Evolutionary conservation across 495 filamentous ascomycete genomes (phyloP).

Genomic region (Alectoria sarmentosa): DNA sequence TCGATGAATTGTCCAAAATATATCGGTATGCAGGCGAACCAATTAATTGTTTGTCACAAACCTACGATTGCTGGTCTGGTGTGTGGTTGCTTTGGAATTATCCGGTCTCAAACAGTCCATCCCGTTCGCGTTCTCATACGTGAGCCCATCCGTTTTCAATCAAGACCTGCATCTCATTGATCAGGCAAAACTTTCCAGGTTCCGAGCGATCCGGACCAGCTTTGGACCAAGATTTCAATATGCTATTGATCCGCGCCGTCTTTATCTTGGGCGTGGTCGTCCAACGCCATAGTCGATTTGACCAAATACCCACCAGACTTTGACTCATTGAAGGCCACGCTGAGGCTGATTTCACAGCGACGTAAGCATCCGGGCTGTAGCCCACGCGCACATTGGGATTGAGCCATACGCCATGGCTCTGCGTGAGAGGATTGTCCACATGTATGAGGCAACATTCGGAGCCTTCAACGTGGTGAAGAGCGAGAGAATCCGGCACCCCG

Average conservation of each 20-base stretch:
- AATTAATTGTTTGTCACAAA: background rate
- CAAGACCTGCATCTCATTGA: constrained; percentile 83
- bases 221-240: constrained; percentile 37
- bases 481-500: constrained; percentile 62
- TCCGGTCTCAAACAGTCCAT: too few species aligned
- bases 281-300: constrained; percentile 52
- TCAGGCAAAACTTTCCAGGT: constrained; percentile 57
- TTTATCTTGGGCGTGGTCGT: constrained; percentile 33
- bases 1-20: background rate
- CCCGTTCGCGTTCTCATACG: constrained; percentile 39
- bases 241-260: constrained; percentile 32
- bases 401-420: constrained; percentile 57
- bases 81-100: background rate
- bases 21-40: background rate
- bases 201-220: constrained; percentile 38
- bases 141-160: constrained; percentile 70
- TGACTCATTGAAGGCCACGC: constrained; percentile 35
- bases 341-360: constrained; percentile 37
- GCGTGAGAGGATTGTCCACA: constrained; percentile 55
- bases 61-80: background rate
- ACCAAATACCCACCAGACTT: constrained; percentile 46
- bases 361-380: constrained; percentile 55
- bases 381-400: constrained; percentile 75
- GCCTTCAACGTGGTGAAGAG: constrained; percentile 61
- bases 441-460: constrained; percentile 83